These are phyloP conservation scores for Carex scoparia DNA, from an alignment of 176 grass and related monocot species.

Conservation along the genomic window DNA sequence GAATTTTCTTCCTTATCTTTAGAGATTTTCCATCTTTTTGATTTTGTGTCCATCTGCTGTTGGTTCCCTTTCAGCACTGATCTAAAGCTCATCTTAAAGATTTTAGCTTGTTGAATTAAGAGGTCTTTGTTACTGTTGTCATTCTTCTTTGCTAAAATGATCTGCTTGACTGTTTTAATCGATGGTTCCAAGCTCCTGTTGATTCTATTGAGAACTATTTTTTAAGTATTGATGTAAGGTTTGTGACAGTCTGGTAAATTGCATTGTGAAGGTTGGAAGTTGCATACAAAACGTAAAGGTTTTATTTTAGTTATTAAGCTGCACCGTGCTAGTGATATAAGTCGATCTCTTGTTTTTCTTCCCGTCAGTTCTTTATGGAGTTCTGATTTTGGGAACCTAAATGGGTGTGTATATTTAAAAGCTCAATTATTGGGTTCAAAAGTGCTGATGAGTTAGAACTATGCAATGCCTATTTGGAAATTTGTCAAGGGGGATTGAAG, in stretches of 20 bases:
- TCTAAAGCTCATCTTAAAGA: neutral
- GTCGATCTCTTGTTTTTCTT: neutral
- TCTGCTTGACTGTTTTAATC: neutral
- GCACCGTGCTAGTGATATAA: neutral
- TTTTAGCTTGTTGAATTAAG: neutral
- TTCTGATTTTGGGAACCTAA: neutral
- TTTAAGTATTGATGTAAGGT: neutral
- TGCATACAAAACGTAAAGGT: neutral
- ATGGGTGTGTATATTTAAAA: neutral
- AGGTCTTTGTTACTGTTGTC: neutral
- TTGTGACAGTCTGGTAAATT: neutral
- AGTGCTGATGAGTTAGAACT: neutral
- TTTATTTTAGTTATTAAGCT: neutral
- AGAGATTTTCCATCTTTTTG: neutral
- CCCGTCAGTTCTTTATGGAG: neutral
- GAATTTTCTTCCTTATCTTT: neutral
- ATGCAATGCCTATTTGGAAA: neutral
- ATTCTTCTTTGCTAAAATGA: neutral
- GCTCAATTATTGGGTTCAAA: neutral
- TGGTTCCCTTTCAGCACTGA: neutral
- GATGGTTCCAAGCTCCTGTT: neutral
- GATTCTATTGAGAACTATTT: neutral
- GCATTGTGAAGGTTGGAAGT: neutral
- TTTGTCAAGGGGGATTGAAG: neutral
- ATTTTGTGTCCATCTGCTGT: neutral